Evolutionary conservation across 345 rosid species (phyloP).

Genomic region (Boechera retrofracta): DNA sequence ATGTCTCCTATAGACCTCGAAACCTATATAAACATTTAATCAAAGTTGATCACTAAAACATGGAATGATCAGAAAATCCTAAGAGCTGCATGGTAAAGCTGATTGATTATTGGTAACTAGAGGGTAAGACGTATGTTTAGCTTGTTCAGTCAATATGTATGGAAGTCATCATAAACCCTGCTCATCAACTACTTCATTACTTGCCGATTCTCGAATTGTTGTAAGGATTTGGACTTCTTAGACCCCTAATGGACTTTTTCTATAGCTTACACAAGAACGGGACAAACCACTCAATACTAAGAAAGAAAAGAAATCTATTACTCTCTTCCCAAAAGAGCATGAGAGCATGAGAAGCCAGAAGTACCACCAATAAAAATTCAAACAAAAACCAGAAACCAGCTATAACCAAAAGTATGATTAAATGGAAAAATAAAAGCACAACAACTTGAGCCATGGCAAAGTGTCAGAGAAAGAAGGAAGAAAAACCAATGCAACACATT

Average conservation of each 20-base stretch:
- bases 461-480: not conserved
- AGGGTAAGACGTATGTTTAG: not conserved
- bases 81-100: not conserved
- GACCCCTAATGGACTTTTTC: constrained; percentile 5
- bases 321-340: not conserved
- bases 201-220: not conserved
- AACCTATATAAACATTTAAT: constrained; percentile 56
- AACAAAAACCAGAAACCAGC: not conserved
- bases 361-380: not conserved
- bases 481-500: not conserved
- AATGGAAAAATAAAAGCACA: not conserved
- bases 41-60: constrained; percentile 9
- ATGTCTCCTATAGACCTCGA: constrained; percentile 88
- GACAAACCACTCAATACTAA: not conserved
- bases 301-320: too few species aligned
- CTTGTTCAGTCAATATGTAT: not conserved
- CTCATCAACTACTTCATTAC: not conserved
- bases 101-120: not conserved
- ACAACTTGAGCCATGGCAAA: not conserved
- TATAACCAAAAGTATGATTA: not conserved
- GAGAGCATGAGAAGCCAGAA: constrained; percentile 8
- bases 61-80: not conserved
- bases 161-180: not conserved
- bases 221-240: not conserved
- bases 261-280: not conserved